Base-by-base conservation (phyloP, 2,329 filamentous ascomycete genomes). In the Pleurostoma richardsiae region DNA sequence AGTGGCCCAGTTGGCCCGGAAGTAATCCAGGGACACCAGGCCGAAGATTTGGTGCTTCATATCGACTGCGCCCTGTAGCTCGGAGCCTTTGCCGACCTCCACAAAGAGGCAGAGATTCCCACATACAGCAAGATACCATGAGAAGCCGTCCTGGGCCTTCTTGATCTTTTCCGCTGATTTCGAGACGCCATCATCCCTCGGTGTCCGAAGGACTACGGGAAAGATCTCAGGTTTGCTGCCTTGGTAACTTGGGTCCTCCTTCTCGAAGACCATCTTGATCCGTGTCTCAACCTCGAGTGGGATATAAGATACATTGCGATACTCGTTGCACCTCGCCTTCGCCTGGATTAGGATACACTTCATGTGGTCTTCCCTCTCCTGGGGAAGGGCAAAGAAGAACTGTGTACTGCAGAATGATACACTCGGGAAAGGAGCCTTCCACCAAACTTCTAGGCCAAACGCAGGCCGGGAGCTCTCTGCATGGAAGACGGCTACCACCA, bases 381-480 rank as follows among this genome's bases (percentile, higher is more conserved):
- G 64, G 6, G 73, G 69, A 30, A 73, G 57, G 42, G 60, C 62
- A 54, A 81, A 79, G 55, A 74, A 74, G 36, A 80, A 60, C 38
- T 73, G 70, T 3, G 72, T 61, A 48, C 71, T 74, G 48, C 64
- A 65, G 51, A 76, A 79, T 10, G 68, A 63, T 39, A 75, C 61
- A 10, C 67, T 64, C 3, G 71, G 68, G 47, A 68, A 63, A 11
- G 63, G 58, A 10, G 70, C 70, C 48, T 69, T 72, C 77, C 77
- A 81, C 76, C 77, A 81, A 2, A 80, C 65, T 54, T 82, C 77
- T 43, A 81, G 59, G 5, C 74, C 74, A 40, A 75, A 77, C 5
- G 72, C 69, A 10, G 74, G 69, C 41, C 71, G 67, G 1, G 69
- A 68, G 40, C 69, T 70, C 54, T 80, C 76, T 30, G 76, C 72